These are phyloP conservation scores for Saturnispora silvae DNA, from an alignment of 805 yeast species.

Conservation along the genomic window DNA sequence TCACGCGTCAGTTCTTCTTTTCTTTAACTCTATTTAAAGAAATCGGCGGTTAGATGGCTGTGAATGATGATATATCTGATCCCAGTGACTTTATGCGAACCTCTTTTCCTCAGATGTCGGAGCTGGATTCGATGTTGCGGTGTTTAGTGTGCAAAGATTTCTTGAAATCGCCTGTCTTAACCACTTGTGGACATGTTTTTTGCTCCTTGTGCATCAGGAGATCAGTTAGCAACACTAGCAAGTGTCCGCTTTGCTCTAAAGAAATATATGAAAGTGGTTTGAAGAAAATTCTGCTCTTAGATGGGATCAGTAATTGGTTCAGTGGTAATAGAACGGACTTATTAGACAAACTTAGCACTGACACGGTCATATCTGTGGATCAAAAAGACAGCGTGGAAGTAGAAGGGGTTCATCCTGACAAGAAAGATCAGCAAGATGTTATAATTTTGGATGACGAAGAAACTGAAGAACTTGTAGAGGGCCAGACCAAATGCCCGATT, in stretches of 20 bases:
- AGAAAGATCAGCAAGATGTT: slow-evolving; percentile 2
- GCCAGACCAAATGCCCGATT: slow-evolving; percentile 47
- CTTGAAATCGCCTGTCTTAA: slow-evolving; percentile 66
- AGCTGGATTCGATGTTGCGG: slow-evolving; percentile 59
- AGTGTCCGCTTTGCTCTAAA: slow-evolving; percentile 71
- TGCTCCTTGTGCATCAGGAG: slow-evolving; percentile 81
- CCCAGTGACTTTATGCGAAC: slow-evolving; percentile 62
- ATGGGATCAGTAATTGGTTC: slow-evolving; percentile 54
- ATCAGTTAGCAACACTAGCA: slow-evolving; percentile 44
- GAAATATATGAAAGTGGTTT: slow-evolving; percentile 63
- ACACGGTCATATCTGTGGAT: too few species aligned
- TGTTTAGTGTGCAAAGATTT: slow-evolving; percentile 88
- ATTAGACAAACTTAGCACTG: slow-evolving; percentile 10
- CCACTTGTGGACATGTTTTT: slow-evolving; percentile 81
- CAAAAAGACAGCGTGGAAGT: too few species aligned
- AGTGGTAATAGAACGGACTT: slow-evolving; percentile 31
- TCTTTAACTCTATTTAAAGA: background rate
- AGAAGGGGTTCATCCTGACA: slow-evolving; percentile 14
- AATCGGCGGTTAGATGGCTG: slow-evolving; percentile 6
- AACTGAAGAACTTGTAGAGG: slow-evolving; percentile 16
- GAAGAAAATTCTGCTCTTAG: slow-evolving; percentile 57
- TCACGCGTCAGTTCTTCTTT: background rate
- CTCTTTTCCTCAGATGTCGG: slow-evolving; percentile 41
- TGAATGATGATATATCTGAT: slow-evolving; percentile 37
- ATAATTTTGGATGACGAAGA: slow-evolving; percentile 8